Base-by-base conservation (phyloP, 768 basidiomycete genomes). In the Tylopilus plumbeoviolaceoides region DNA sequence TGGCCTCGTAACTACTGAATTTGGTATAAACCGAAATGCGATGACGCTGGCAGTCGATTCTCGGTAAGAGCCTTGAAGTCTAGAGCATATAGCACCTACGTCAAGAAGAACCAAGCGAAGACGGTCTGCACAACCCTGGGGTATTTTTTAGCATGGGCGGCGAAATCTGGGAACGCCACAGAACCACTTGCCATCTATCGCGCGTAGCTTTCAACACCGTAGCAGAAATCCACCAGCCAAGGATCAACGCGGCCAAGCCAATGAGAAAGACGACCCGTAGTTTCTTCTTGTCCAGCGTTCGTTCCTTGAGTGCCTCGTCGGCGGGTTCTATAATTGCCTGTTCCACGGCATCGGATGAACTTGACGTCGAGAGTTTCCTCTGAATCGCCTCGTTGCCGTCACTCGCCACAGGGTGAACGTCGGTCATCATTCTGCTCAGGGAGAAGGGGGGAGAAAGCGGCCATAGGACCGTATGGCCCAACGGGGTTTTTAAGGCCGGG, bases 141-240 rank as follows among this genome's bases (percentile, higher is more conserved):
- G 44, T 35, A 27, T 17, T 23, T 27, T 21, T 55, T 52, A 56
- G 57, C 40, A 43, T 18, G 11, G 33, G 28, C 4, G 38, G 17
- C 18, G 18, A 17, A 47, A 21, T 21, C 12, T 4, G 23, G 54
- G 23, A 54, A 58, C 25, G 30, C 35, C 12, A 44, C 23, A 30
- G 7, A 30, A 11, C 2, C 39, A 53, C 73, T 55, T 70, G 81
- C 88, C 90, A 93, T 73, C 88, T 77, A 68, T 81, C 84, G 47
- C 90, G 81, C 4, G 91, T 91, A 6, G 76, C 82, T 49, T 73
- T 60, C 45, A 92, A 70, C 12, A 90, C 66, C 0, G 81, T 90
- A 9, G 90, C 71, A 54, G 84, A 85, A 33, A 93, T 83, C 90
- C 90, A 93, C 90, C 90, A 93, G 39, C 80, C 90, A 40, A 91